Conservation (phyloP, 495 filamentous ascomycete species). For the Neurospora sp. region DNA sequence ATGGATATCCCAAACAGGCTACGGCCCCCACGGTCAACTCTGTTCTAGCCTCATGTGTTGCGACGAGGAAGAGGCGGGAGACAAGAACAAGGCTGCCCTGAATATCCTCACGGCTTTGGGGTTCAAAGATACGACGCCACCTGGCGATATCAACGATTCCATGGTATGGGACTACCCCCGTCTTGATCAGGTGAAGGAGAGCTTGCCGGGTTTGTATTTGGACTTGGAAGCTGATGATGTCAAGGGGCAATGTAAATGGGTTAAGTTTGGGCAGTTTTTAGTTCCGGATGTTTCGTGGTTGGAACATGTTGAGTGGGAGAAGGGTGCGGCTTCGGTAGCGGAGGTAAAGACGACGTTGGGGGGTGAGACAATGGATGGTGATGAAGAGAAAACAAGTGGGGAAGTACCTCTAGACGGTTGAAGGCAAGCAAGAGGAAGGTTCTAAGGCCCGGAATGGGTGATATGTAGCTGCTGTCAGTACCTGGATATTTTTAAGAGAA, state of each 20-base stretch:
- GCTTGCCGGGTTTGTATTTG: no score
- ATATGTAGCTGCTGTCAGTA: neutral
- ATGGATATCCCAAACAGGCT: neutral
- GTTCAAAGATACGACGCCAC: neutral
- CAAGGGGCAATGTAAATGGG: no score
- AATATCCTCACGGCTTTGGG: neutral
- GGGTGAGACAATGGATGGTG: neutral
- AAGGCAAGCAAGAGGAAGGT: neutral
- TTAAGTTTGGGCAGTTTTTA: no score
- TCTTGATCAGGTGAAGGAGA: neutral
- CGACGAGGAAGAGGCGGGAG: neutral
- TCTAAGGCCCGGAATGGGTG: neutral
- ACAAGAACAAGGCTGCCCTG: neutral
- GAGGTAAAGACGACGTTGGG: neutral
- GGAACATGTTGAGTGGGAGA: neutral
- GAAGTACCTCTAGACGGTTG: neutral
- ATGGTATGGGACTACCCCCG: neutral
- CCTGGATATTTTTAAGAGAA: neutral
- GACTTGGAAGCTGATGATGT: no score
- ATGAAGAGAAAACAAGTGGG: neutral
- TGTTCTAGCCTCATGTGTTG: neutral
- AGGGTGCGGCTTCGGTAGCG: neutral
- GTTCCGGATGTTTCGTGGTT: neutral
- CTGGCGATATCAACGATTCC: accelerated
- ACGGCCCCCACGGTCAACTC: no score